These are phyloP conservation scores for Eragrostis tef DNA, from an alignment of 202 grass and related monocot genomes.

Conservation along the genomic window DNA sequence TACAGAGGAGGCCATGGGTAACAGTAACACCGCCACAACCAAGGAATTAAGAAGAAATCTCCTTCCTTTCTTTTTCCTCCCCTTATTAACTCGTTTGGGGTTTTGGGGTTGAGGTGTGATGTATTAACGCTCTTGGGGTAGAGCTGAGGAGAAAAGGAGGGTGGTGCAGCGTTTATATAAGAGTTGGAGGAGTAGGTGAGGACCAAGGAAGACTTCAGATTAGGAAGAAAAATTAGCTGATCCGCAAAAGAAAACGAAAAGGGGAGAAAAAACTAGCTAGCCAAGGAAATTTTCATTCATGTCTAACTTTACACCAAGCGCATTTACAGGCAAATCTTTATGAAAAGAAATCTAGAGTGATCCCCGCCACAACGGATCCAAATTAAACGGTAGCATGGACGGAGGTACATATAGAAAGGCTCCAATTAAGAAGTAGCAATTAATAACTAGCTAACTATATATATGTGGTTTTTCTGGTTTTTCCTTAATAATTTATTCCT, in stretches of 20 bases:
- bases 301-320: neutral
- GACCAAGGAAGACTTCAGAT: neutral
- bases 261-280: neutral
- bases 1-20: conserved; percentile 19
- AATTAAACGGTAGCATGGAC: neutral
- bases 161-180: conserved; percentile 42
- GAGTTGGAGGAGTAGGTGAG: conserved; percentile 42
- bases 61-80: neutral
- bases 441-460: no score
- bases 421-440: neutral
- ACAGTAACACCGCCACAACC: neutral
- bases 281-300: neutral
- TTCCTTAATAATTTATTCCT: no score
- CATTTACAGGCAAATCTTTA: neutral
- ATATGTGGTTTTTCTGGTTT: no score
- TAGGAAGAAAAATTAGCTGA: neutral
- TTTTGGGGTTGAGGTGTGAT: conserved; percentile 14
- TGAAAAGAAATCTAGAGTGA: neutral
- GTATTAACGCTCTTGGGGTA: conserved; percentile 46
- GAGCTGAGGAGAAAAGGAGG: conserved; percentile 42
- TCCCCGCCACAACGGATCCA: neutral
- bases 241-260: neutral
- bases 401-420: neutral
- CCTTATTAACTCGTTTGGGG: neutral
- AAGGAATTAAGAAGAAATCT: no score